Percentiles rank a stretch among this genome's conserved stretches.
These are phyloP conservation scores for Lachnellula willkommii DNA, from an alignment of 2,329 filamentous ascomycete genomes.

Conservation along the genomic window DNA sequence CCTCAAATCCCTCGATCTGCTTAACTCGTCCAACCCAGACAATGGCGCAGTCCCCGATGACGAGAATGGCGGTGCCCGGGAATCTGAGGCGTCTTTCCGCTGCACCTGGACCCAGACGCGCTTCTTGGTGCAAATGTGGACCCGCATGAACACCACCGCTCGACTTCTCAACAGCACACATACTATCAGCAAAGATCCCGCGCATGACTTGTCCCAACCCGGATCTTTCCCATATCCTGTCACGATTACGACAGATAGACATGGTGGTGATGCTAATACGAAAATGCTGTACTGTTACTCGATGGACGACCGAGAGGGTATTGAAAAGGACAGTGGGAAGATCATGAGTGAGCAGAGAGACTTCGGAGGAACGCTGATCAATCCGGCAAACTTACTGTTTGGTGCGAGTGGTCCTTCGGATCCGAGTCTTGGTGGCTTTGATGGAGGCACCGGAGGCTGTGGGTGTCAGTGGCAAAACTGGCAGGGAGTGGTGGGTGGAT, in stretches of 20 bases:
- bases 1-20: slow-evolving; percentile 53
- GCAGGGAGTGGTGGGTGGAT: slow-evolving; percentile 10
- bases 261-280: slow-evolving; percentile 48
- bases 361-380: slow-evolving; percentile 49
- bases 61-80: slow-evolving; percentile 48
- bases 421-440: slow-evolving; percentile 50
- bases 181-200: slow-evolving; percentile 12
- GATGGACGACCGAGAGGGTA: slow-evolving; percentile 42
- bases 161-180: slow-evolving; percentile 34
- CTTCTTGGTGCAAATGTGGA: slow-evolving; percentile 63
- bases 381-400: slow-evolving; percentile 39
- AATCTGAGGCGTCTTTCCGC: slow-evolving; percentile 49
- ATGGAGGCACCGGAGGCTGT: slow-evolving; percentile 60
- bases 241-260: slow-evolving; percentile 56
- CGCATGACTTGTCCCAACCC: slow-evolving; percentile 35
- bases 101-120: slow-evolving; percentile 57
- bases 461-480: slow-evolving; percentile 56
- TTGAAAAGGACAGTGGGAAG: slow-evolving; percentile 40
- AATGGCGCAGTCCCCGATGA: slow-evolving; percentile 44
- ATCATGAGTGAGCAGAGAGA: slow-evolving; percentile 46
- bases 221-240: slow-evolving; percentile 61
- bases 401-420: slow-evolving; percentile 33
- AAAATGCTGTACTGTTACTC: slow-evolving; percentile 53
- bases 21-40: slow-evolving; percentile 39
- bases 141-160: slow-evolving; percentile 42